Conservation (phyloP, 2,329 filamentous ascomycete genomes). For the Botryotinia globosa region DNA sequence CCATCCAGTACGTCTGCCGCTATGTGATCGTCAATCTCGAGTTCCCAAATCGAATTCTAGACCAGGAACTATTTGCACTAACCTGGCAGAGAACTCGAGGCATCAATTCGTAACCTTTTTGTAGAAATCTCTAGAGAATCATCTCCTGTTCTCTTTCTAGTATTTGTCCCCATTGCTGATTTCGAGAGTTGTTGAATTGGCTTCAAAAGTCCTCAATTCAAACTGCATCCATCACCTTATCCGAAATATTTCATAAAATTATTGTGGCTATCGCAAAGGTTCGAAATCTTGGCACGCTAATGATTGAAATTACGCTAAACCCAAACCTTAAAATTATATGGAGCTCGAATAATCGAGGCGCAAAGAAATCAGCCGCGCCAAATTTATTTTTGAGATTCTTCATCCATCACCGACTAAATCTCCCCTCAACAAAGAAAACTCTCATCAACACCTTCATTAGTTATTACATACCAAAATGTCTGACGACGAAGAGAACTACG, state of each 20-base stretch:
- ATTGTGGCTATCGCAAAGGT: constrained; percentile 18
- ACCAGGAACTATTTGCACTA: constrained; percentile 23
- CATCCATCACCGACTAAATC: constrained; percentile 15
- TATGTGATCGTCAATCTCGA: constrained; percentile 17
- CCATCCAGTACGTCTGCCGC: constrained; percentile 42
- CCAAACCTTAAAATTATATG: constrained; percentile 32
- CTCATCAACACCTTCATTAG: background rate
- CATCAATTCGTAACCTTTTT: constrained; percentile 30
- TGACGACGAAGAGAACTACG: constrained; percentile 53
- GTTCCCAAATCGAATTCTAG: background rate
- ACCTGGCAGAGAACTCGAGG: constrained; percentile 18
- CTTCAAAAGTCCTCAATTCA: background rate
- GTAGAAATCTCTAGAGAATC: constrained; percentile 23
- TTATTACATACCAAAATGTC: constrained; percentile 54
- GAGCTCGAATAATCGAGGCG: constrained; percentile 14
- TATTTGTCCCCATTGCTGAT: constrained; percentile 29
- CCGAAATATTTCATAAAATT: constrained; percentile 22
- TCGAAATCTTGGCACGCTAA: constrained; percentile 31
- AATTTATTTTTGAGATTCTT: constrained; percentile 30
- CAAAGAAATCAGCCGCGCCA: constrained; percentile 20
- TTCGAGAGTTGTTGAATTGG: constrained; percentile 6
- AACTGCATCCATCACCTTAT: constrained; percentile 10
- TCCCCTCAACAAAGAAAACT: constrained; percentile 14
- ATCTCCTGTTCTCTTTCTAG: constrained; percentile 30
- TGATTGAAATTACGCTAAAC: constrained; percentile 17